Base-by-base conservation (phyloP, 2,329 filamentous ascomycete species). In the Lizonia empirigonia region DNA sequence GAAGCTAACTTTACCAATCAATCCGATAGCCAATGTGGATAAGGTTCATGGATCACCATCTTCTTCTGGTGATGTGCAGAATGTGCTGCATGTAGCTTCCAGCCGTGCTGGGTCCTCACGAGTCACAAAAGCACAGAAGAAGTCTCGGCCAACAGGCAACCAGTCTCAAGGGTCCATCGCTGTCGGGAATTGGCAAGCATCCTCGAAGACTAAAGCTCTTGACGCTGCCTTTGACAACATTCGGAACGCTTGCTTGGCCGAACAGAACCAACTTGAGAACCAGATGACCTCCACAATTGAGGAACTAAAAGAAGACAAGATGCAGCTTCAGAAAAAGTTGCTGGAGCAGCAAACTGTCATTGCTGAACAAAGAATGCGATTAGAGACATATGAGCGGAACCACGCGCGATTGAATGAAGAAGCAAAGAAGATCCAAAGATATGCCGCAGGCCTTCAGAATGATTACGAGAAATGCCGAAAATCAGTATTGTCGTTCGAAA, bases 391-490 rank as follows among this genome's bases (percentile, higher is more conserved):
- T 2, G 27, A 55, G 1, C 32, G 16, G 4, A 34, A 35, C 12
- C 4, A 63, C 4, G 22, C 41, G 5, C 30, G 46, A 7, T 7
- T 71, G 3, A 37, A 44, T 1, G 57, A 60, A 1, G 60, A 54
- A 16, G 55, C 59, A 5, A 63, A 51, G 24, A 59, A 41, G 0
- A 55, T 65, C 22, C 55, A 67, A n/a, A 69, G 59, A 26, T 70
- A 54, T 15, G 52, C 65, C 5, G 39, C 55, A 7, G 69, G 69
- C 13, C 47, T 72, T 13, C 63, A 64, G 16, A 63, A 56, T 9
- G 70, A 73, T 39, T 61, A 65, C 18, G 59, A 61, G 18, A 62
- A 56, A 7, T 13, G 67, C 7, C 62, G 64, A 15, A 57, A 47
- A n/a, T 44, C 46, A 0, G 42, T 32, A 7, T 22, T 46, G 9